Evolutionary conservation across 257 asterid genomes (phyloP).

Genomic region (Solanum bukasovii): DNA sequence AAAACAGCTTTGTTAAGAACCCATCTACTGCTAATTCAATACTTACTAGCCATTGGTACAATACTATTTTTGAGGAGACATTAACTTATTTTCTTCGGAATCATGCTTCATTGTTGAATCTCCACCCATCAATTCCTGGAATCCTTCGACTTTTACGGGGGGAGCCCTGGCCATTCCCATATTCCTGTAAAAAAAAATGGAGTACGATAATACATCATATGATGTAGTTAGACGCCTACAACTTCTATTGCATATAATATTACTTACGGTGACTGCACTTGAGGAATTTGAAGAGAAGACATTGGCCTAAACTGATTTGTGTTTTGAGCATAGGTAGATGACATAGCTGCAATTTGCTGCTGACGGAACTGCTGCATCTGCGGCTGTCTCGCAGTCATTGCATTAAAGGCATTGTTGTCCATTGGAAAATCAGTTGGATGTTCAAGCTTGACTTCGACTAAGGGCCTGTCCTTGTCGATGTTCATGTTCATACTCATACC

Average conservation of each 20-base stretch:
- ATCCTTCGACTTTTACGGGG: slow-evolving; percentile 97
- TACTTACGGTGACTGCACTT: slow-evolving; percentile 68
- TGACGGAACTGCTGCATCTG: slow-evolving; percentile 44
- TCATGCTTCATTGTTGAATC: slow-evolving; percentile 73
- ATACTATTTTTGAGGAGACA: slow-evolving; percentile 29
- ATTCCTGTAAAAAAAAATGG: slow-evolving; percentile 33
- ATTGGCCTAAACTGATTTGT: slow-evolving; percentile 67
- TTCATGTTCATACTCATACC: slow-evolving; percentile 35
- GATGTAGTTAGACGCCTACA: neutral
- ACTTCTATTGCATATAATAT: neutral
- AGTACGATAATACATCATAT: neutral
- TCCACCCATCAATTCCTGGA: slow-evolving; percentile 95
- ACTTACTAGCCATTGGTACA: neutral
- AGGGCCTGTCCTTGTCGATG: slow-evolving; percentile 70
- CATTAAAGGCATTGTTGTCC: slow-evolving; percentile 48
- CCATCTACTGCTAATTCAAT: neutral
- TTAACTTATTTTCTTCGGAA: slow-evolving; percentile 74
- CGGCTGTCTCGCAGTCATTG: slow-evolving; percentile 43
- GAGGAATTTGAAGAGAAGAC: slow-evolving; percentile 62
- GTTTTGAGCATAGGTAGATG: slow-evolving; percentile 57
- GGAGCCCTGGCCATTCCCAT: slow-evolving; percentile 83
- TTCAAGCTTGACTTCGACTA: slow-evolving; percentile 90
- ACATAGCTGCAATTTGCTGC: slow-evolving; percentile 68
- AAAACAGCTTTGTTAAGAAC: neutral
- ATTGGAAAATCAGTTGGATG: slow-evolving; percentile 62